Base-by-base conservation (phyloP, 495 filamentous ascomycete genomes). In the Bacidia rubella region DNA sequence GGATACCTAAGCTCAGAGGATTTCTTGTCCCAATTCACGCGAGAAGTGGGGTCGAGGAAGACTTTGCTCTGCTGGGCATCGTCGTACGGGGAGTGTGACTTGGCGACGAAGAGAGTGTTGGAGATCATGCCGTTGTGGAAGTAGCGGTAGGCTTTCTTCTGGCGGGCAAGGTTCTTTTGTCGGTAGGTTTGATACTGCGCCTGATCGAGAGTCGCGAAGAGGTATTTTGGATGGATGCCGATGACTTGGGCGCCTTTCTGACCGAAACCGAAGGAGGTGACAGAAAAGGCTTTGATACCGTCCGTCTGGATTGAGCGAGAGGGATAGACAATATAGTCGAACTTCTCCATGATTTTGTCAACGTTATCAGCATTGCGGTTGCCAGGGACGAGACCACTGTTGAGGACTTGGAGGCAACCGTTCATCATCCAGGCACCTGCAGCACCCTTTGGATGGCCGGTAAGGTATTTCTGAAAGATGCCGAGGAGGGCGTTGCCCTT, bases 361-460 rank as follows among this genome's bases (percentile, higher is more conserved):
- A 99, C 80, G 63, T 99, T 99, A 72, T 99, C 92, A 46, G 92
- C 92, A 60, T 99, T 99, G 57, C 89, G 81, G 72, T 99, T 99
- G 47, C 92, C 92, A 5, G 92, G 92, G 47, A 99, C 92, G 17
- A 97, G 71, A 58, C 92, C 92, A 43, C 75, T 82, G 69, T 96
- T 93, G 59, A 99, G 74, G 48, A 94, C 87, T 68, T 99, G 92
- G 64, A 99, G 70, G 64, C 86, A 87, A 55, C 92, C 92, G 71
- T 99, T 99, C 76, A 97, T 84, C 92, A 97, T 97, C 90, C 90
- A 99, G 42, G 90, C 92, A 68, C 92, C 92, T 47, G 92, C 92
- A 62, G 92, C 90, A 81, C 92, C 92, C 80, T 99, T 99, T 59
- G 92, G 92, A 68, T 99, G 92, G 60, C 92, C 92, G 15, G 92